Percentiles rank a stretch among this genome's conserved stretches.
Conservation (phyloP, 768 basidiomycete genomes). For the Suillus subaureus region DNA sequence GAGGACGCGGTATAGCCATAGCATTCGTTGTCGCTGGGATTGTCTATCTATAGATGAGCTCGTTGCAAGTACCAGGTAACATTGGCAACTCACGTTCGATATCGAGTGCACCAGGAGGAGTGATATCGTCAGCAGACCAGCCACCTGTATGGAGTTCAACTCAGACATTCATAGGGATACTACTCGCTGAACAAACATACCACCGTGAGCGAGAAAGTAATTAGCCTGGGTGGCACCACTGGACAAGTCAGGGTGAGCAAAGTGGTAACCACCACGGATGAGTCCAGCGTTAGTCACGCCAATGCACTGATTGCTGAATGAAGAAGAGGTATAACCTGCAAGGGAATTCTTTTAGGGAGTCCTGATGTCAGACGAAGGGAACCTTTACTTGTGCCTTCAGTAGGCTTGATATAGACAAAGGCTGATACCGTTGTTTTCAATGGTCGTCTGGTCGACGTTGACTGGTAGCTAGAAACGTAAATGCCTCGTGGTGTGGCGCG, state of each 20-base stretch:
- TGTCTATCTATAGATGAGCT: constrained; percentile 38
- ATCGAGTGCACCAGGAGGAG: constrained; percentile 65
- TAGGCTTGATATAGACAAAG: constrained; percentile 70
- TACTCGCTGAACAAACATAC: constrained; percentile 25
- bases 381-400: constrained; percentile 56
- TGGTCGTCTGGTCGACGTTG: constrained; percentile 25
- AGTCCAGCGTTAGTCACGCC: constrained; percentile 58
- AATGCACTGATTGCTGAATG: constrained; percentile 51
- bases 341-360: neutral
- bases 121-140: constrained; percentile 57
- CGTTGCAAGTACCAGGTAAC: constrained; percentile 1
- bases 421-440: constrained; percentile 45
- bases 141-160: constrained; percentile 36
- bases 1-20: constrained; percentile 52
- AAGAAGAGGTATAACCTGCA: constrained; percentile 25
- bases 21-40: constrained; percentile 52
- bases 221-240: constrained; percentile 61
- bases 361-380: neutral
- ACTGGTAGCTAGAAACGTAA: constrained; percentile 57
- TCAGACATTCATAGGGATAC: constrained; percentile 1
- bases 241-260: constrained; percentile 54
- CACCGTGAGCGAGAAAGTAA: constrained; percentile 61
- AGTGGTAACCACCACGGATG: constrained; percentile 65
- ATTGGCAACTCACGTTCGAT: constrained; percentile 51
- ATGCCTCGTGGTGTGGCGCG: constrained; percentile 47